Percentiles rank a stretch among this genome's conserved stretches.
Evolutionary conservation across 495 filamentous ascomycete genomes (phyloP).

Genomic region (Hyaloscypha bicolor): DNA sequence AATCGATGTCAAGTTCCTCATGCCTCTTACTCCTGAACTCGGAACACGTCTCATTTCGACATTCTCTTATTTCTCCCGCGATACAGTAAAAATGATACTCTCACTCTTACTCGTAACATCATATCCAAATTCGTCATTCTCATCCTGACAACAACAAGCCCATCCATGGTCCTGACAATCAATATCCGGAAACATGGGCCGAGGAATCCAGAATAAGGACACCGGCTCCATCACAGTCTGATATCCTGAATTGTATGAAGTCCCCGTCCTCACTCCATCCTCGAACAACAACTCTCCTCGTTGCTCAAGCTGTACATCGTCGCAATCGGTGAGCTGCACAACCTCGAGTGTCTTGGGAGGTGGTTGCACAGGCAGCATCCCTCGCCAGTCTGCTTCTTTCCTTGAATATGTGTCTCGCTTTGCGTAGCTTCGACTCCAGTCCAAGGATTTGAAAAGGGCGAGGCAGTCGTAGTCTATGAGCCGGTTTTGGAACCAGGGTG

Average conservation of each 20-base stretch:
- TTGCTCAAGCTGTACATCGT: background rate
- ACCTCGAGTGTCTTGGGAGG: constrained; percentile 2
- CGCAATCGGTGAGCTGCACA: background rate
- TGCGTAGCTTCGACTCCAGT: background rate
- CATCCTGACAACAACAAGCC: too few species aligned
- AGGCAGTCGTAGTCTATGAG: background rate
- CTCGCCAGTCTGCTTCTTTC: constrained; percentile 21
- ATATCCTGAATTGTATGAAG: constrained; percentile 13
- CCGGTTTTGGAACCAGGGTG: background rate
- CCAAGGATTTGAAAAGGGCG: background rate
- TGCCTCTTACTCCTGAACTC: too few species aligned
- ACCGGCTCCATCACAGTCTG: background rate
- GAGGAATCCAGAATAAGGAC: background rate
- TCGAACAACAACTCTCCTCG: background rate
- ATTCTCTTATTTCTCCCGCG: too few species aligned
- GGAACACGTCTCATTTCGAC: too few species aligned
- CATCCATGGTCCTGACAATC: too few species aligned
- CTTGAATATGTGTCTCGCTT: constrained; percentile 2
- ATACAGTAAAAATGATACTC: too few species aligned
- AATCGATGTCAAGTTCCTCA: too few species aligned
- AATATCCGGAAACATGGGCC: too few species aligned
- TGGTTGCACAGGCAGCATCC: constrained; percentile 21
- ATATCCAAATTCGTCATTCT: too few species aligned
- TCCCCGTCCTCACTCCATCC: constrained; percentile 8
- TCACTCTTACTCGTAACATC: too few species aligned